Evolutionary conservation across 495 filamentous ascomycete genomes (phyloP).

Genomic region (Filosporella fistucella): DNA sequence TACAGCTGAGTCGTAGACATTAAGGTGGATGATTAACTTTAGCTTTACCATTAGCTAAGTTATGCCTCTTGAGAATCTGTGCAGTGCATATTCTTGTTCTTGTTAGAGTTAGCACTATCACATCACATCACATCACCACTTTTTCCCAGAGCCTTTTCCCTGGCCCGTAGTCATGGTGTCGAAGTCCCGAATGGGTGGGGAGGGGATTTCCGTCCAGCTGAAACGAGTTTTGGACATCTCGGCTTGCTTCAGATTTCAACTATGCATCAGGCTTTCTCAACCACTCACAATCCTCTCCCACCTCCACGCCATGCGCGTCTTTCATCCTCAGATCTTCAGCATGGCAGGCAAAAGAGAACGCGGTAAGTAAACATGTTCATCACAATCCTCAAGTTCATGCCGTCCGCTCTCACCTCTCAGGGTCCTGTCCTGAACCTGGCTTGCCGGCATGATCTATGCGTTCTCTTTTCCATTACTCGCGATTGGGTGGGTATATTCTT

Average conservation of each 20-base stretch:
- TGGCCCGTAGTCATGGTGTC: neutral
- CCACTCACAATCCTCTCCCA: neutral
- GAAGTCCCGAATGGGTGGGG: slow-evolving; percentile 4
- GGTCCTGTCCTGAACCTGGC: neutral
- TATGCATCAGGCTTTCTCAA: neutral
- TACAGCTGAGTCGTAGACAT: too few species aligned
- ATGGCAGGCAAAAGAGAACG: neutral
- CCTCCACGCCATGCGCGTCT: slow-evolving; percentile 1
- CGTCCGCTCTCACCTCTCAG: neutral
- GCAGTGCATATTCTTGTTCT: too few species aligned
- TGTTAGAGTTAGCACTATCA: too few species aligned
- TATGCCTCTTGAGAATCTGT: too few species aligned
- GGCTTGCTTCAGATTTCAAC: slow-evolving; percentile 20
- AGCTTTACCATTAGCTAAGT: too few species aligned
- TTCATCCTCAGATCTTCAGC: neutral
- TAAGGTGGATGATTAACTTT: too few species aligned
- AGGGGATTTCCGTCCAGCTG: slow-evolving; percentile 4
- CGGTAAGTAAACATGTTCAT: slow-evolving; percentile 14
- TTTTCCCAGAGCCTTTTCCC: too few species aligned
- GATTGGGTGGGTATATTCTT: neutral
- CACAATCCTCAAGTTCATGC: slow-evolving; percentile 18
- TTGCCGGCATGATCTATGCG: slow-evolving; percentile 1
- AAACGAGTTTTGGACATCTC: slow-evolving; percentile 20
- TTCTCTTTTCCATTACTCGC: neutral
- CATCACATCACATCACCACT: too few species aligned